Base-by-base conservation (phyloP, 352 stramenopile species). In the Phytophthora idaei region DNA sequence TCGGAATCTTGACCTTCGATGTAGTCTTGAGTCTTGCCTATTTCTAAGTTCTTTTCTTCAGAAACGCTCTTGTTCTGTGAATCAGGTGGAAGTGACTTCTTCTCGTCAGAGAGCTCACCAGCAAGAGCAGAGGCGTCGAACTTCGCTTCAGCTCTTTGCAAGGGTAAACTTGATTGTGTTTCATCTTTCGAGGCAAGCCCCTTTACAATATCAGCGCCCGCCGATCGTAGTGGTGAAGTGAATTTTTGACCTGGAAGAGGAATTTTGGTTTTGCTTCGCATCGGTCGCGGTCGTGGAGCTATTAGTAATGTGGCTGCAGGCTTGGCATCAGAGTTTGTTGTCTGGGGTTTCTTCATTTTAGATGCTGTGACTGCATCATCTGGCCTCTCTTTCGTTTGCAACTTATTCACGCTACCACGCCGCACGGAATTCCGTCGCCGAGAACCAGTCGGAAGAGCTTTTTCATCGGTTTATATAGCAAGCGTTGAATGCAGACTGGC, bases 211-310 rank as follows among this genome's bases (percentile, higher is more conserved):
- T 57, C 53, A 12, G 45, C 45, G 7, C 67, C 67, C 7, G 50
- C 61, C 11, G 44, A 57, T 27, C 61, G 48, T 15, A 74, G n/a
- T 11, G 37, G 59, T 39, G 44, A 64, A 29, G 42, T 3, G 7
- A 15, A 7, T 27, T 39, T 39, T 27, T 52, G 64, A 6, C 61
- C 37, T 31, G 67, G 74, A 49, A 72, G 64, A 27, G 71, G 74
- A 5, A 81, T 81, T 54, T 81, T 81, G 49, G 62, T 77, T 46
- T 69, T 61, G 15, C 74, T 67, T 55, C 67, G 44, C 14, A 31
- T 17, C 6, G 68, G 67, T 31, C 74, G 70, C 27, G 74, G 61
- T 0, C 71, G 69, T 10, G 62, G 50, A 27, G 25, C 36, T 8
- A 56, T 12, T 48, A 34, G 37, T n/a, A 62, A 28, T 36, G 3